Evolutionary conservation across 345 rosid species (phyloP).

Genomic region (Reutealis trisperma): DNA sequence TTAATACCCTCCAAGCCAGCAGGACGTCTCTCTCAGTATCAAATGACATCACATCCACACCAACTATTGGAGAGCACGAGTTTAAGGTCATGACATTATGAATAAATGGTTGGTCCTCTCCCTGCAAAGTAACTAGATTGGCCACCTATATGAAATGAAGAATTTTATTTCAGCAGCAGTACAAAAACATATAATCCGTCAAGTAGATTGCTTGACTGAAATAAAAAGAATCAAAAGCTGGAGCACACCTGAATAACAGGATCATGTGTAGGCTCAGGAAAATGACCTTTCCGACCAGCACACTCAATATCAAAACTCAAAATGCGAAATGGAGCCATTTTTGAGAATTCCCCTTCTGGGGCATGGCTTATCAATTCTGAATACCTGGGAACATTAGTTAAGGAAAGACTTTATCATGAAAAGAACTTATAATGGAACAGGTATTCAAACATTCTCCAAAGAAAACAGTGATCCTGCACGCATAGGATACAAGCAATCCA

Average conservation of each 20-base stretch:
- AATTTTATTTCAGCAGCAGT: conserved; percentile 23
- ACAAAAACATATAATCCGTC: conserved; percentile 1
- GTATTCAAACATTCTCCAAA: conserved; percentile 12
- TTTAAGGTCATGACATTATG: conserved; percentile 97
- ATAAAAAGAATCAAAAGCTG: conserved; percentile 15
- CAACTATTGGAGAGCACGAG: conserved; percentile 89
- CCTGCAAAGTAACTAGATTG: conserved; percentile 89
- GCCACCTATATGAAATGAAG: conserved; percentile 64
- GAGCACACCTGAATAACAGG: conserved; percentile 88
- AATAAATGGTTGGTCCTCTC: conserved; percentile 80
- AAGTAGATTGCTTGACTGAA: conserved; percentile 10
- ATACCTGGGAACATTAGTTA: conserved; percentile 49
- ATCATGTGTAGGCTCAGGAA: conserved; percentile 97
- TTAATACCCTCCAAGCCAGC: conserved; percentile 90
- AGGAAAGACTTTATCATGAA: conserved; percentile 32
- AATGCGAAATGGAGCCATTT: conserved; percentile 98
- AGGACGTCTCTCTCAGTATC: conserved; percentile 85
- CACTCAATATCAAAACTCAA: conserved; percentile 98
- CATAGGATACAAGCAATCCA: conserved; percentile 88
- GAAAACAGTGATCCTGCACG: neutral
- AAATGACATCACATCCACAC: conserved; percentile 94
- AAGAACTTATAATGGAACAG: conserved; percentile 4
- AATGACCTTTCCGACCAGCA: conserved; percentile 99
- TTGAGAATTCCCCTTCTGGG: conserved; percentile 90
- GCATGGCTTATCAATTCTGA: conserved; percentile 82